phyloP scores from a whole-genome alignment of 768 basidiomycete species.

The Wakefieldia striispora region DNA sequence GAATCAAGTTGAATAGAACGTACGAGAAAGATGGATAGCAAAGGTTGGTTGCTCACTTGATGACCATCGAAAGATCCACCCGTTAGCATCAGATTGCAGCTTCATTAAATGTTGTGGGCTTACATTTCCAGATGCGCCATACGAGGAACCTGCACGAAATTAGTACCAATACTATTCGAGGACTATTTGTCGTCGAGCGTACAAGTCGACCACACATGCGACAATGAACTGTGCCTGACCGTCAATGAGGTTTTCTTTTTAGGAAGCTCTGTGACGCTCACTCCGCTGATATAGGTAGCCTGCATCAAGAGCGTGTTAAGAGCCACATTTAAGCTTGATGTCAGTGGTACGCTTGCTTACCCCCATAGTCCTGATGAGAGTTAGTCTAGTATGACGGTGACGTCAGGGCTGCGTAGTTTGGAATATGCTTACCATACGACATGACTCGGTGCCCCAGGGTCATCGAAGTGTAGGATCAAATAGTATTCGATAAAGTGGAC shows the following conservation, averaged over 20 bases:
- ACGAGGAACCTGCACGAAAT: conserved; percentile 11
- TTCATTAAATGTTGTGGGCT: background rate
- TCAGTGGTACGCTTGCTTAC: background rate
- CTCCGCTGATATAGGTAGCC: conserved; percentile 8
- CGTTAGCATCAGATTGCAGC: no score
- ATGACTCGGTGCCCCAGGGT: background rate
- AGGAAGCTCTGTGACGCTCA: background rate
- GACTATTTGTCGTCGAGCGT: background rate
- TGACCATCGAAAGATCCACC: no score
- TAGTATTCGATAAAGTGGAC: conserved; percentile 14
- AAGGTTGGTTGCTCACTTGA: conserved; percentile 10
- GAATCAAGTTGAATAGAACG: background rate
- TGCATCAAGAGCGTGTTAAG: background rate
- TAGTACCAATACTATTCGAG: background rate
- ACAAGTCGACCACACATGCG: conserved; percentile 3
- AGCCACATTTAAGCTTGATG: background rate
- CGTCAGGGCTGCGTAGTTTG: background rate
- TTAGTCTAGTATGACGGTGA: background rate
- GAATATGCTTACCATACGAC: conserved; percentile 10
- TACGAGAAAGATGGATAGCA: conserved; percentile 13
- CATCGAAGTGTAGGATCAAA: conserved; percentile 13
- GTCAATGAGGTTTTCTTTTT: background rate
- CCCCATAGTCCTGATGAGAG: conserved; percentile 5
- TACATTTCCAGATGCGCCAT: conserved; percentile 20
- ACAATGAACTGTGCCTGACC: background rate